These are phyloP conservation scores for Purpureocillium takamizusanense DNA, from an alignment of 2,329 filamentous ascomycete genomes.

Conservation along the genomic window DNA sequence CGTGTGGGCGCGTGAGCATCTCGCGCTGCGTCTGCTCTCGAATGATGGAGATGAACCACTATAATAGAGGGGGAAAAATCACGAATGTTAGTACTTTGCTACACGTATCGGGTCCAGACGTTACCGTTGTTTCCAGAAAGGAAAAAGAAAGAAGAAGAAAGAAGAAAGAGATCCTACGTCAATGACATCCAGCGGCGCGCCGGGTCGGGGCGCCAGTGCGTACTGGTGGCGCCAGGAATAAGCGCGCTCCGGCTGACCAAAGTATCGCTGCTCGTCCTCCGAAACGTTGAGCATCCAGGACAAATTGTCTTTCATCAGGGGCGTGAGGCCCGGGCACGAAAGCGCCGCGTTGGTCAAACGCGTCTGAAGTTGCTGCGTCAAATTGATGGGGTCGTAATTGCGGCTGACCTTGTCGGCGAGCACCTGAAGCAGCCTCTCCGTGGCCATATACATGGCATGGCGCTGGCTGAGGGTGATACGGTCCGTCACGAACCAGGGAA, in stretches of 20 bases:
- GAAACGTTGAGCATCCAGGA: slow-evolving; percentile 30
- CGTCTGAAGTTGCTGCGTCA: slow-evolving; percentile 44
- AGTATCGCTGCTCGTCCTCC: slow-evolving; percentile 24
- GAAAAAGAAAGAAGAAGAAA: not conserved
- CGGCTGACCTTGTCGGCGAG: slow-evolving; percentile 33
- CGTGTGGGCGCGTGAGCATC: slow-evolving; percentile 28
- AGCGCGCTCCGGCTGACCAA: slow-evolving; percentile 39
- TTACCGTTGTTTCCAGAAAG: too few species aligned
- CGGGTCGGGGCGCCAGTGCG: slow-evolving; percentile 39
- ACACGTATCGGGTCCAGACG: not conserved
- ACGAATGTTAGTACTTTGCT: slow-evolving; percentile 8
- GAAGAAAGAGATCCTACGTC: slow-evolving; percentile 32
- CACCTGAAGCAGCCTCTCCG: slow-evolving; percentile 36
- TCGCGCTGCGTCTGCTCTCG: slow-evolving; percentile 40
- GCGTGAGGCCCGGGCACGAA: slow-evolving; percentile 51
- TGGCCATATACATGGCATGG: slow-evolving; percentile 40
- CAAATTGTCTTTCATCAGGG: slow-evolving; percentile 52
- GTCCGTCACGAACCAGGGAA: slow-evolving; percentile 52
- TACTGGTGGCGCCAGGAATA: slow-evolving; percentile 43
- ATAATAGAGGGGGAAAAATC: not conserved
- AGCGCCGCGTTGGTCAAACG: slow-evolving; percentile 44
- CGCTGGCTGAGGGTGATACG: slow-evolving; percentile 50
- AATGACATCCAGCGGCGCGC: slow-evolving; percentile 40
- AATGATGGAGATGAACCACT: slow-evolving; percentile 51
- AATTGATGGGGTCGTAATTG: slow-evolving; percentile 28